Percentiles rank a stretch among this genome's conserved stretches.
Conservation (phyloP, 2,329 filamentous ascomycete species). For the Escovopsis sp. region DNA sequence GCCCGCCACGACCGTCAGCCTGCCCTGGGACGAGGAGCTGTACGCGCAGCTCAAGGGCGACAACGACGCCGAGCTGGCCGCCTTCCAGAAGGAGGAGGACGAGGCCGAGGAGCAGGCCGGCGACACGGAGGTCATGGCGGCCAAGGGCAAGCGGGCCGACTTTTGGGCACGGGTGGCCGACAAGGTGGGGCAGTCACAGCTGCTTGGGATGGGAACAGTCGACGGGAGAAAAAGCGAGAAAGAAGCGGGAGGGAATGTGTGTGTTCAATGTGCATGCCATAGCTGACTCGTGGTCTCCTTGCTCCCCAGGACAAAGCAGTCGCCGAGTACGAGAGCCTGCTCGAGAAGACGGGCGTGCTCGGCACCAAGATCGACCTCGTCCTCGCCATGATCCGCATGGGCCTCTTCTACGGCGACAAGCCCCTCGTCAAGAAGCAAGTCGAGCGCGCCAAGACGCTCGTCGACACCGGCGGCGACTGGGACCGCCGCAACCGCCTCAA, state of each 20-base stretch:
- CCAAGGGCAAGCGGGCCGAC: slow-evolving; percentile 86
- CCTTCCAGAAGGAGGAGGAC: slow-evolving; percentile 72
- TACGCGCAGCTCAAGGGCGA: slow-evolving; percentile 65
- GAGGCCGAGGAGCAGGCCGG: slow-evolving; percentile 92
- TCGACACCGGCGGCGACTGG: slow-evolving; percentile 95
- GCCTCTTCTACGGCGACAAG: slow-evolving; percentile 92
- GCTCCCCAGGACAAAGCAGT: slow-evolving; percentile 96
- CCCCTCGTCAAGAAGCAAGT: slow-evolving; percentile 84
- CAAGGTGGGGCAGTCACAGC: slow-evolving; percentile 45
- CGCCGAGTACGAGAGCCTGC: slow-evolving; percentile 77
- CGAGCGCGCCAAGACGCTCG: slow-evolving; percentile 74
- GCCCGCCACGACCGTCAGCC: slow-evolving; percentile 45
- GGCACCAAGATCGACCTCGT: slow-evolving; percentile 96
- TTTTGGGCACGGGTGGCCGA: slow-evolving; percentile 93
- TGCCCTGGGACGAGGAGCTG: slow-evolving; percentile 82
- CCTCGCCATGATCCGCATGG: slow-evolving; percentile 88
- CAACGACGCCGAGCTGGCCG: slow-evolving; percentile 63
- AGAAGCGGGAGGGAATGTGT: neutral
- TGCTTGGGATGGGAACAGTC: neutral
- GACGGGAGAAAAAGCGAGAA: neutral
- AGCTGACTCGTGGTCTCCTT: neutral
- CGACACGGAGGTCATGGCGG: slow-evolving; percentile 86
- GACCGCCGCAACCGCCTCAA: slow-evolving; percentile 95
- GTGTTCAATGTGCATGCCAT: no score
- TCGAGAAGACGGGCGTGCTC: slow-evolving; percentile 93